Evolutionary conservation across 2,329 filamentous ascomycete genomes (phyloP).

Genomic region (Claviceps humidiphila): DNA sequence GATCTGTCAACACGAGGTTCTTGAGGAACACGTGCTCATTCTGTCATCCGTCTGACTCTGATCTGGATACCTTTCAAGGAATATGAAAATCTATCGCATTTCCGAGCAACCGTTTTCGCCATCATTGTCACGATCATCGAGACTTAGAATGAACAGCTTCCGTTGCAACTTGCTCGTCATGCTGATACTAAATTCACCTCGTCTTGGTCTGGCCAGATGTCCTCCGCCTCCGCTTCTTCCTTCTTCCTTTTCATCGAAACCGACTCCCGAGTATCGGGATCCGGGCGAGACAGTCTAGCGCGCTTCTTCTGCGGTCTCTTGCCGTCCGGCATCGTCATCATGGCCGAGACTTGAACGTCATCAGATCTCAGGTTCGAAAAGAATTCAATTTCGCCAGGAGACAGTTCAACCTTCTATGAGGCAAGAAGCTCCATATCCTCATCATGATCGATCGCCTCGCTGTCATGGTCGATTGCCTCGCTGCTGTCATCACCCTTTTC

Average conservation of each 20-base stretch:
- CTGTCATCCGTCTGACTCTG: slow-evolving; percentile 5
- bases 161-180: background rate
- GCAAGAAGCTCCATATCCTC: too few species aligned
- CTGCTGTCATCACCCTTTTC: background rate
- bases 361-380: slow-evolving; percentile 4
- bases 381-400: background rate
- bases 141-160: background rate
- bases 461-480: slow-evolving; percentile 16
- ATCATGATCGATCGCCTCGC: slow-evolving; percentile 20
- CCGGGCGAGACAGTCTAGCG: background rate
- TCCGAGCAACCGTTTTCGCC: background rate
- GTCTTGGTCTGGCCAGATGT: background rate
- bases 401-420: slow-evolving; percentile 9
- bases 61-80: slow-evolving; percentile 5
- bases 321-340: slow-evolving; percentile 5
- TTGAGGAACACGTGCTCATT: slow-evolving; percentile 8
- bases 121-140: slow-evolving; percentile 2
- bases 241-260: slow-evolving; percentile 2
- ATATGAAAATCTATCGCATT: background rate
- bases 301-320: background rate
- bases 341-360: slow-evolving; percentile 5
- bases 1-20: slow-evolving; percentile 11
- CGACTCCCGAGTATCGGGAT: background rate
- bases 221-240: background rate
- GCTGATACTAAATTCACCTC: background rate